Conservation (phyloP, 108 stramenopile genomes). For the Aureococcus anophagefferens region DNA sequence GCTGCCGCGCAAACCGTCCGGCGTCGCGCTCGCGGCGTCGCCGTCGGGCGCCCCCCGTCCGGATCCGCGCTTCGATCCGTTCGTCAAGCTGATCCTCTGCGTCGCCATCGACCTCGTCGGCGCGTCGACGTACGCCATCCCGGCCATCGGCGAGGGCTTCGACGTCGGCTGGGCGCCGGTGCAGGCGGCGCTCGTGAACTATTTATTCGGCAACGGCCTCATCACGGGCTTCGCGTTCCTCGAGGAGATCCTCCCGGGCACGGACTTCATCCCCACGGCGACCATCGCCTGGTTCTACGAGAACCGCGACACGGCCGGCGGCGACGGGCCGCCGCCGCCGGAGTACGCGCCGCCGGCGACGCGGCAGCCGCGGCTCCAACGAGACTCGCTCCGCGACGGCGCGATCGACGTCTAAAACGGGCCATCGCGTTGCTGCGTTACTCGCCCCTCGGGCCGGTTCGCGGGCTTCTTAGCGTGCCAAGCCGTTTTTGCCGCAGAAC, state of each 20-base stretch:
- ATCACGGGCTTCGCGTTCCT: constrained; percentile 16
- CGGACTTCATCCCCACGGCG: constrained; percentile 22
- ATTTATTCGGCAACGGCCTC: constrained; percentile 20
- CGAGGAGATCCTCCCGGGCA: constrained; percentile 22
- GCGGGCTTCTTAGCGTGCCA: too few relatives aligned
- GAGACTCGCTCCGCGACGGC: background rate
- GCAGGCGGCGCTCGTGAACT: constrained; percentile 18
- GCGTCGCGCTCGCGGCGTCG: too few relatives aligned
- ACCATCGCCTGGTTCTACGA: constrained; percentile 22
- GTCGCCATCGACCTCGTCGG: constrained; percentile 29
- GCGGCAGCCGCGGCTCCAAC: background rate
- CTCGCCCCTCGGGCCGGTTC: too few relatives aligned
- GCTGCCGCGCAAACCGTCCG: too few relatives aligned
- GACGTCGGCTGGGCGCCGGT: constrained; percentile 24
- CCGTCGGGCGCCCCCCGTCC: too few relatives aligned
- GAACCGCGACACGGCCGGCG: background rate
- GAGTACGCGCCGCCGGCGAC: background rate
- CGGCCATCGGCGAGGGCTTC: constrained; percentile 20
- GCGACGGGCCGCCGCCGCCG: background rate
- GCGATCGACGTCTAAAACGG: constrained; percentile 1
- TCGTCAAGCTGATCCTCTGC: constrained; percentile 24
- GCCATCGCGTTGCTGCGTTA: too few relatives aligned
- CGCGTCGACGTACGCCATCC: constrained; percentile 26
- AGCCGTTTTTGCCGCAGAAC: too few relatives aligned
- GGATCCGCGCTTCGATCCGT: too few relatives aligned